These are phyloP conservation scores for Verticillium isaacii DNA, from an alignment of 2,329 filamentous ascomycete species.

Conservation along the genomic window DNA sequence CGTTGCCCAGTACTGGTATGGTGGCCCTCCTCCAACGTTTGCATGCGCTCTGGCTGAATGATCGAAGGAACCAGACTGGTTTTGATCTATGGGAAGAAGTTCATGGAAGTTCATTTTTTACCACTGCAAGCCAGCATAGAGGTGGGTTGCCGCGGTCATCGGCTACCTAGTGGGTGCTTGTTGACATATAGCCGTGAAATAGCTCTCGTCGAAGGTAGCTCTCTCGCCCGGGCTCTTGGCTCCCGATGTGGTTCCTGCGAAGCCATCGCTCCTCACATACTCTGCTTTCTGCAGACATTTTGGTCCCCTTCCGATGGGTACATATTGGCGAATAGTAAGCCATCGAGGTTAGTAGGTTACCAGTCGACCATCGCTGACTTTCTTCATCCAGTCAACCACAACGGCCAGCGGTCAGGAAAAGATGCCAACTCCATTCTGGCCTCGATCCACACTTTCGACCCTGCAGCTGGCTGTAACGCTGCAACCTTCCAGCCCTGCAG, in stretches of 20 bases:
- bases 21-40: not conserved
- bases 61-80: conserved; percentile 45
- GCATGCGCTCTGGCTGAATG: conserved; percentile 1
- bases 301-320: conserved; percentile 59
- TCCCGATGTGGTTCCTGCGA: conserved; percentile 56
- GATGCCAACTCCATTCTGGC: conserved; percentile 67
- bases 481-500: conserved; percentile 77
- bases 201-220: conserved; percentile 60
- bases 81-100: conserved; percentile 87
- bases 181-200: not conserved
- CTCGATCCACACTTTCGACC: conserved; percentile 67
- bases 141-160: conserved; percentile 32
- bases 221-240: conserved; percentile 58
- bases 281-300: conserved; percentile 71
- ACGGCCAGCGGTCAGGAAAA: conserved; percentile 59
- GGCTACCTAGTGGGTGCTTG: not conserved
- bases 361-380: not conserved
- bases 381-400: conserved; percentile 43
- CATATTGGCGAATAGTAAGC: conserved; percentile 60
- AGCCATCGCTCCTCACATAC: conserved; percentile 61
- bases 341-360: not conserved
- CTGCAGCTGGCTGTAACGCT: conserved; percentile 59
- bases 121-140: conserved; percentile 63
- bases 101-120: conserved; percentile 74
- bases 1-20: conserved; percentile 64